Evolutionary conservation across 495 filamentous ascomycete species (phyloP), one percentile per base, ranked within the genome.

Genomic region (Daldinia bambusicola): DNA sequence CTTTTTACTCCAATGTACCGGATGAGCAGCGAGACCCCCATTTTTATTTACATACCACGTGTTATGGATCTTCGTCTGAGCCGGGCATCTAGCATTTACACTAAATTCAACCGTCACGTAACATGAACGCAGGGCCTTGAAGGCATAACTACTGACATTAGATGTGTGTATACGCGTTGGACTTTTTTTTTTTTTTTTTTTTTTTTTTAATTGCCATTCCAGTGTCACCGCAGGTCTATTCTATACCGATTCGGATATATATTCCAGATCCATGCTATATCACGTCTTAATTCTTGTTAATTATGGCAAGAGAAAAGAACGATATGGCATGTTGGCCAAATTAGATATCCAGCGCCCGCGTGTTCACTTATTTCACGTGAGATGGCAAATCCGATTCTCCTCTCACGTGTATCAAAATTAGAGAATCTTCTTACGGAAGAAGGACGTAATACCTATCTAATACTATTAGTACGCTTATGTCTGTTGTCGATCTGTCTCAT

Each of bases 1-100:
- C 26, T 26, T 26, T 22, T 10, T 38, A 14, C 18, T 40, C 55
- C 34, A 37, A 57, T 38, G 55, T 37, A n/a, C 55, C 55, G 55
- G 55, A 57, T 57, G 22, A 32, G 13, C 12, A 31, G 7, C 3
- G 1, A n/a, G 32, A n/a, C 36, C 32, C 18, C 34, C 55, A 16
- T 16, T 32, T 57, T 38, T 40, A 30, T 60, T 60, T 32, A 16
- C 18, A 60, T 60, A 43, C 56, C 56, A 60, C 37, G 56, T 60
- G 56, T 60, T 60, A 60, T 58, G 14, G 36, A 31, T 60, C 32
- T 36, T 36, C n/a, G 18, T 57, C 2, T 48, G 20, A 48, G 43
- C 43, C 43, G 20, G 43, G 10, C 20, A 48, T 20, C 20, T 48
- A 43, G 0, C 6, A 43, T n/a, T 6, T 43, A 43, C 6, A 43